A percentile compares a stretch with the other conserved stretches of the same genome.
Evolutionary conservation across 2,329 filamentous ascomycete genomes (phyloP).

Genomic region (Venturia effusa): DNA sequence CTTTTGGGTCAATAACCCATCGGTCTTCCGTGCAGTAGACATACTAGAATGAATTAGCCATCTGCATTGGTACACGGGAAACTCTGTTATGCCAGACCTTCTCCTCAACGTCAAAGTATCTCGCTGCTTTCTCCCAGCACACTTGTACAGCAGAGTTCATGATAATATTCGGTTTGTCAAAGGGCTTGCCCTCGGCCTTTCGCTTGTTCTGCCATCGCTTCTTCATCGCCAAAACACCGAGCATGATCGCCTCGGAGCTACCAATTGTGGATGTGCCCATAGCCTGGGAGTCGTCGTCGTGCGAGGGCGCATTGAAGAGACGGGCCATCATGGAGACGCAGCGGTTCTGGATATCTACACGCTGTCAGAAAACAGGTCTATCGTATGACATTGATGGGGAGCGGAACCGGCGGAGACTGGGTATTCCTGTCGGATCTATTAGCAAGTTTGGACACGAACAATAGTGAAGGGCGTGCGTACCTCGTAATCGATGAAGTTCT

Average conservation of each 20-base stretch:
- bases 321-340: constrained; percentile 67
- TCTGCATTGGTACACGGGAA: not conserved
- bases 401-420: constrained; percentile 29
- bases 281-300: constrained; percentile 46
- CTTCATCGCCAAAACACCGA: constrained; percentile 84
- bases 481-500: constrained; percentile 59
- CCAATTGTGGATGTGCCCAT: constrained; percentile 85
- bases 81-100: constrained; percentile 30
- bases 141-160: constrained; percentile 96
- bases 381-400: not conserved
- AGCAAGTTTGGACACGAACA: constrained; percentile 3
- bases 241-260: constrained; percentile 80
- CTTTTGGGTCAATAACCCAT: constrained; percentile 52
- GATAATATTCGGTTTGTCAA: constrained; percentile 75
- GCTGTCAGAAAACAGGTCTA: not conserved
- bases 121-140: constrained; percentile 76
- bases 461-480: constrained; percentile 6
- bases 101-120: constrained; percentile 63
- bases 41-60: constrained; percentile 35
- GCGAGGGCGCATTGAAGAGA: constrained; percentile 62
- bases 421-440: constrained; percentile 35
- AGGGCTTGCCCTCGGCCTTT: constrained; percentile 70
- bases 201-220: constrained; percentile 84
- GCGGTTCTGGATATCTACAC: constrained; percentile 59
- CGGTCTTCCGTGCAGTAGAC: constrained; percentile 50